Evolutionary conservation across 768 basidiomycete species (phyloP).

Genomic region (Tubosaeta sp.): DNA sequence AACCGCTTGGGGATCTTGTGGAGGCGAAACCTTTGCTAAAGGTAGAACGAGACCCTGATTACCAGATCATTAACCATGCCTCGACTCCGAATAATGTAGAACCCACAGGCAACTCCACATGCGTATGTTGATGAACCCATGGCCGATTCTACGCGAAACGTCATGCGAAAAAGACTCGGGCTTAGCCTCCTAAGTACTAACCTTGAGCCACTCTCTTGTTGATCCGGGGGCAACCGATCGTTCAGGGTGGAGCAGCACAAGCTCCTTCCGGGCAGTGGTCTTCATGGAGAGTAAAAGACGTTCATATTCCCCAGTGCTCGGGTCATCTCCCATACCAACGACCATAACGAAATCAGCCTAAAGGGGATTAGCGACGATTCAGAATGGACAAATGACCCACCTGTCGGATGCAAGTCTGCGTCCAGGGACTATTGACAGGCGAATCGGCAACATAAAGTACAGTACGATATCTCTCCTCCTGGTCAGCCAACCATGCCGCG

Average conservation of each 20-base stretch:
- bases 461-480: constrained; percentile 88
- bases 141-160: constrained; percentile 65
- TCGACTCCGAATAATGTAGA: not conserved
- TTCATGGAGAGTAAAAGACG: constrained; percentile 90
- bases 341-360: constrained; percentile 93
- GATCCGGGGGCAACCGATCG: constrained; percentile 85
- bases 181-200: constrained; percentile 27
- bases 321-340: constrained; percentile 91
- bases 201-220: constrained; percentile 95
- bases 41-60: constrained; percentile 69
- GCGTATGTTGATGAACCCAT: constrained; percentile 95
- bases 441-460: constrained; percentile 97
- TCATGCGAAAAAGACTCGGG: constrained; percentile 4
- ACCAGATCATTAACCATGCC: constrained; percentile 3
- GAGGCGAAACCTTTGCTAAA: constrained; percentile 52
- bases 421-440: constrained; percentile 93
- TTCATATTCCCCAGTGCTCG: constrained; percentile 90
- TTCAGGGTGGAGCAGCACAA: constrained; percentile 90
- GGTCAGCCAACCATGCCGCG: constrained; percentile 87
- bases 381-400: constrained; percentile 34
- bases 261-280: constrained; percentile 97
- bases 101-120: constrained; percentile 83
- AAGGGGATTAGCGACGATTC: constrained; percentile 6
- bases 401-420: constrained; percentile 95
- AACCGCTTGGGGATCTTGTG: constrained; percentile 85